Evolutionary conservation across 2,329 filamentous ascomycete genomes (phyloP).

Genomic region (Trichoderma lentiforme): DNA sequence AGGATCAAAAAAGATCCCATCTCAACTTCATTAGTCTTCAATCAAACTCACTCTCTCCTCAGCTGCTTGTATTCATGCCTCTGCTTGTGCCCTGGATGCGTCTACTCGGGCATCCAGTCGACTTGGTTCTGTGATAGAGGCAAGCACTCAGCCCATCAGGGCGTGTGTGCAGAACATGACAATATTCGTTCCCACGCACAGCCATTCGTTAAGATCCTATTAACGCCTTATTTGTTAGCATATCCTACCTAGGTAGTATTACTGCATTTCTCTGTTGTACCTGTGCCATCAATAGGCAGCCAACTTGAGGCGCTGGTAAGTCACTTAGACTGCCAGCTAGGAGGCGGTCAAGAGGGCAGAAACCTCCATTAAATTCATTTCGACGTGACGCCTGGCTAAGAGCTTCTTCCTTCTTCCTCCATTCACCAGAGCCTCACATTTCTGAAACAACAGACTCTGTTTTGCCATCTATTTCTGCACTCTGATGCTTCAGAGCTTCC

Average conservation of each 20-base stretch:
- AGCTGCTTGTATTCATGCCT: neutral
- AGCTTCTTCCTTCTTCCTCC: neutral
- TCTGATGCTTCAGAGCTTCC: neutral
- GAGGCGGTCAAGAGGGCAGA: neutral
- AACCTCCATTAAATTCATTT: neutral
- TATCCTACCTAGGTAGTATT: neutral
- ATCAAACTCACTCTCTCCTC: neutral
- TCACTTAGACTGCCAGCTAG: neutral
- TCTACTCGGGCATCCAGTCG: neutral
- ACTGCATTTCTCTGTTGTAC: neutral
- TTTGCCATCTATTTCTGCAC: neutral
- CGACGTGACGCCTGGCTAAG: neutral
- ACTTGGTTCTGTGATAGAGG: neutral
- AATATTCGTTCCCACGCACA: neutral
- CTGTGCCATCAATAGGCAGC: neutral
- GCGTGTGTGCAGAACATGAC: neutral
- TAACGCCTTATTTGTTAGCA: too few species aligned
- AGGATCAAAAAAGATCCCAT: neutral
- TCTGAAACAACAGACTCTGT: neutral
- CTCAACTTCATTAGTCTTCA: neutral
- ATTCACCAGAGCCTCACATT: neutral
- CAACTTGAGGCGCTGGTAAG: neutral
- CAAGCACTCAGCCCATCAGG: neutral
- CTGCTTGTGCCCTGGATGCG: neutral
- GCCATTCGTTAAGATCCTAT: accelerated